Evolutionary conservation across 2,329 filamentous ascomycete genomes (phyloP).

Genomic region (Colletotrichum phormii): DNA sequence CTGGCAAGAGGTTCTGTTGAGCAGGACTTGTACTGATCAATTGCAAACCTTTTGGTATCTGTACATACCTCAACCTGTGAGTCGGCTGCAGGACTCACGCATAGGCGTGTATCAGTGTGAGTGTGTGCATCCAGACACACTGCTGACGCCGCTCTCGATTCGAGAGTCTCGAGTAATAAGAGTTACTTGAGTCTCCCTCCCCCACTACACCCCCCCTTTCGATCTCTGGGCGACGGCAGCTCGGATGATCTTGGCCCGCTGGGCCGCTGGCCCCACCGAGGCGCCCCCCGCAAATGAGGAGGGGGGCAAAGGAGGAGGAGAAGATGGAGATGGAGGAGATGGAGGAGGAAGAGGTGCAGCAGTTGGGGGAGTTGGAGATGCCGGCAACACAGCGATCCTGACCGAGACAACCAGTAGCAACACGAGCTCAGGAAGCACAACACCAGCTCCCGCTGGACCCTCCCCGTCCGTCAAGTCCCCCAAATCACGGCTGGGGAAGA

Average conservation of each 20-base stretch:
- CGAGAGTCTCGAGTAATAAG: too few relatives aligned
- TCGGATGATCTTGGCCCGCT: slow-evolving; percentile 39
- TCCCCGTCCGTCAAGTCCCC: slow-evolving; percentile 9
- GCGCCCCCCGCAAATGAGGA: slow-evolving; percentile 32
- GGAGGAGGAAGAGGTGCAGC: neutral
- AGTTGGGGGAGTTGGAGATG: slow-evolving; percentile 27
- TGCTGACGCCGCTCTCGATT: neutral
- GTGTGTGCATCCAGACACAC: neutral
- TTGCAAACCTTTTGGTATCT: neutral
- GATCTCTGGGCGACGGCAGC: slow-evolving; percentile 30
- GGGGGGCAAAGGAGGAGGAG: slow-evolving; percentile 19
- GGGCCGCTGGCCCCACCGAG: slow-evolving; percentile 38
- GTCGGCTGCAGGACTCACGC: slow-evolving; percentile 6
- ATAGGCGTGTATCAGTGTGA: slow-evolving; percentile 1
- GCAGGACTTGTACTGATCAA: neutral
- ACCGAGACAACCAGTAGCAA: slow-evolving; percentile 22
- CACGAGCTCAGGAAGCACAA: slow-evolving; percentile 11
- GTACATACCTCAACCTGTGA: neutral
- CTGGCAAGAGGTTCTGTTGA: neutral
- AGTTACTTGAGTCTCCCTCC: neutral
- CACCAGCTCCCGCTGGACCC: slow-evolving; percentile 16
- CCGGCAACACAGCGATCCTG: slow-evolving; percentile 28
- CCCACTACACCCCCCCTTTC: neutral
- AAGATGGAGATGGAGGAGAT: neutral
- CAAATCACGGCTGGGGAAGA: slow-evolving; percentile 33